Conservation (phyloP, 352 stramenopile genomes). For the Phytophthora sp. region DNA sequence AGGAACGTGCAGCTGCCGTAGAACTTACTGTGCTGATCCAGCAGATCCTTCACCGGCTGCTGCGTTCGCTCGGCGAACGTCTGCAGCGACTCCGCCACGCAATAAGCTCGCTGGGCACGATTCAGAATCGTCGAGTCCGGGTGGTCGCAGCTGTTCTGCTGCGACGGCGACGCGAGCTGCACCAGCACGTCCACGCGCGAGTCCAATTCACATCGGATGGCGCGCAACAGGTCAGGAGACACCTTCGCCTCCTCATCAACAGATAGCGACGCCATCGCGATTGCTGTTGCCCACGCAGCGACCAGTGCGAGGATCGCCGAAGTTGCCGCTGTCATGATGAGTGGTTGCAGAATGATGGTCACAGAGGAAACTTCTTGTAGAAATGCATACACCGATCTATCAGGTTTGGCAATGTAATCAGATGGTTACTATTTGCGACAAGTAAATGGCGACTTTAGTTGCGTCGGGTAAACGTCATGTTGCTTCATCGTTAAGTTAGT, state of each 20-base stretch:
- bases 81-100: conserved; percentile 58
- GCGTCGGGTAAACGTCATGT: conserved; percentile 6
- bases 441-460: conserved; percentile 1
- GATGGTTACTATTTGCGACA: conserved; percentile 12
- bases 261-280: conserved; percentile 15
- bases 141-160: conserved; percentile 38
- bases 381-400: conserved; percentile 20
- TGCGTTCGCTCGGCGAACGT: conserved; percentile 55
- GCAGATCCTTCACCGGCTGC: conserved; percentile 49
- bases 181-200: conserved; percentile 58
- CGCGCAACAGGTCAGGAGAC: conserved; percentile 31
- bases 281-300: background rate
- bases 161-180: conserved; percentile 50
- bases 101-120: conserved; percentile 47
- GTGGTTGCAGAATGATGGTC: conserved; percentile 9
- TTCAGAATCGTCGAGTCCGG: conserved; percentile 19
- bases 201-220: conserved; percentile 35
- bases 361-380: conserved; percentile 11
- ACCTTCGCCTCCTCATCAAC: conserved; percentile 47
- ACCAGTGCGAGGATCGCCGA: conserved; percentile 1
- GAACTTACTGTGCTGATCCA: conserved; percentile 34
- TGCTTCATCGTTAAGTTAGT: conserved; percentile 14
- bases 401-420: conserved; percentile 14
- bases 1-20: conserved; percentile 51
- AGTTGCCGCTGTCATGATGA: conserved; percentile 8